These are phyloP conservation scores for Gymnopilus junonius DNA, from an alignment of 768 basidiomycete species.

Conservation along the genomic window DNA sequence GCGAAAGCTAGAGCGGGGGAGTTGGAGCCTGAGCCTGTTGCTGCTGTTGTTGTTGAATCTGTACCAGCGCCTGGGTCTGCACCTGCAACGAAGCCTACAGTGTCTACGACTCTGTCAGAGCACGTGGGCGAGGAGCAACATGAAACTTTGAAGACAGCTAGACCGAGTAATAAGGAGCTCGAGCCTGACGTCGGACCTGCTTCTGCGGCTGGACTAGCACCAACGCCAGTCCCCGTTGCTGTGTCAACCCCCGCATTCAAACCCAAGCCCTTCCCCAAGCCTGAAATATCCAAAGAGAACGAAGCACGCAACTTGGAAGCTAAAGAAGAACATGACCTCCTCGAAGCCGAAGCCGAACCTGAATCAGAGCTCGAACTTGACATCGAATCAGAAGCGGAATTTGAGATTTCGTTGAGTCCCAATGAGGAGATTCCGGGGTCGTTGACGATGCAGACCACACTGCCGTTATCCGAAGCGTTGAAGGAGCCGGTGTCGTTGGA, in stretches of 20 bases:
- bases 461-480: too few relatives aligned
- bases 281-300: too few relatives aligned
- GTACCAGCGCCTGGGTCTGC: neutral
- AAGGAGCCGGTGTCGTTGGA: too few relatives aligned
- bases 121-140: conserved; percentile 15
- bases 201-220: too few relatives aligned
- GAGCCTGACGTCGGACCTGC: neutral
- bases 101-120: conserved; percentile 28
- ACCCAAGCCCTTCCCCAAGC: too few relatives aligned
- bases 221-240: too few relatives aligned
- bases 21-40: conserved; percentile 19
- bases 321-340: conserved; percentile 13
- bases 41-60: too few relatives aligned
- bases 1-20: conserved; percentile 21
- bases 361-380: conserved; percentile 18
- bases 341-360: too few relatives aligned
- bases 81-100: conserved; percentile 34
- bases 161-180: neutral
- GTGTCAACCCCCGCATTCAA: too few relatives aligned
- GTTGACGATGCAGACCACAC: neutral
- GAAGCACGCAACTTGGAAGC: neutral
- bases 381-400: conserved; percentile 7
- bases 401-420: conserved; percentile 20
- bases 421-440: conserved; percentile 16
- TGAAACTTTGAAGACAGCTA: conserved; percentile 17